Percentiles rank a stretch among this genome's conserved stretches.
Conservation (phyloP, 345 rosid species). For the Lagerstroemia speciosa region DNA sequence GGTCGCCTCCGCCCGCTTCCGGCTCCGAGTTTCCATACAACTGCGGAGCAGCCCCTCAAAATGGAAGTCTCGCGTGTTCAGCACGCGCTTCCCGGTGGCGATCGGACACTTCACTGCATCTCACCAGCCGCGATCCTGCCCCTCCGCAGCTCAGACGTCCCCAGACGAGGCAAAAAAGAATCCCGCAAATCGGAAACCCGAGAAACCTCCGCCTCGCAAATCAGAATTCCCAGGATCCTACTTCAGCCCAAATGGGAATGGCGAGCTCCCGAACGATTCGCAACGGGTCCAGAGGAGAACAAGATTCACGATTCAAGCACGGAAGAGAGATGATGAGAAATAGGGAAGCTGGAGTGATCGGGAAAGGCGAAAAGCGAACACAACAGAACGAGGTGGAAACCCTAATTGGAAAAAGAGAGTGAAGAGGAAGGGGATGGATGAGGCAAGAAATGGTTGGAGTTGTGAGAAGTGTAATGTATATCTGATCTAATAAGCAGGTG, state of each 20-base stretch:
- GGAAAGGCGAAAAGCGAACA: too few species aligned
- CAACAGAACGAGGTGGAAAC: too few species aligned
- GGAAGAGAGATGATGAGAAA: not conserved
- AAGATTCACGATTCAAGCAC: not conserved
- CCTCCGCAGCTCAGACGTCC: not conserved
- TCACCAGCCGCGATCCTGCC: too few species aligned
- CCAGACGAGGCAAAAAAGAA: not conserved
- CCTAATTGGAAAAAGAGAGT: too few species aligned
- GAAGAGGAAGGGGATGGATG: too few species aligned
- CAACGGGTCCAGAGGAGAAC: not conserved
- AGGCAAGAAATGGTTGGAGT: too few species aligned
- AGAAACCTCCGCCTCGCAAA: not conserved
- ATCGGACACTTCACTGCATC: slow-evolving; percentile 24
- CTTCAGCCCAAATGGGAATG: too few species aligned
- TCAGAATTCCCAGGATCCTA: not conserved
- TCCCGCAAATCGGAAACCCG: not conserved
- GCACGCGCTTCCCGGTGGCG: slow-evolving; percentile 20
- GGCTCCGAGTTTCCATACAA: slow-evolving; percentile 99
- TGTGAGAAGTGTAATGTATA: too few species aligned
- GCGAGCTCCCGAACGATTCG: not conserved
- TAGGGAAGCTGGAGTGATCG: too few species aligned
- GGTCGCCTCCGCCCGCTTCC: slow-evolving; percentile 99
- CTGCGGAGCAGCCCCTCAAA: slow-evolving; percentile 39
- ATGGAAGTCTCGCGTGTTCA: slow-evolving; percentile 13
- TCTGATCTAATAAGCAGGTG: too few species aligned